Percentiles rank a stretch among this genome's conserved stretches.
These are phyloP conservation scores for Tolypocladium tundrense DNA, from an alignment of 2,329 filamentous ascomycete species.

Conservation along the genomic window DNA sequence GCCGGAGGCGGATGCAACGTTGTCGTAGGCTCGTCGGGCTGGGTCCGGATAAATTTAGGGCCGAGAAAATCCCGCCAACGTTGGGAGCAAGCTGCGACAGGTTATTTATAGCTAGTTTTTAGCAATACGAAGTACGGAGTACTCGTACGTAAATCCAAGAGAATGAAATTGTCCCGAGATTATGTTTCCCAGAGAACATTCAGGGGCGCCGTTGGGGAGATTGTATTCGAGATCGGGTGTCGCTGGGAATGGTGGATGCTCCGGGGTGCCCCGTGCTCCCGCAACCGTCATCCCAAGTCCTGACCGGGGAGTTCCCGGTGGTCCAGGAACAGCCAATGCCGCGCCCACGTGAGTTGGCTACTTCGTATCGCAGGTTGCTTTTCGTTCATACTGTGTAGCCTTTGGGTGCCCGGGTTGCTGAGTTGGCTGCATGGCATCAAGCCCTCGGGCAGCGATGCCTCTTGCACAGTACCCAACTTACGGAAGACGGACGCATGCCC, in stretches of 20 bases:
- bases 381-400: no score
- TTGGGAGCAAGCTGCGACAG: not conserved
- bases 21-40: not conserved
- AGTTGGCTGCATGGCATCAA: not conserved
- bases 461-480: not conserved
- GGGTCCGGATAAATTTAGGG: not conserved
- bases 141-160: not conserved
- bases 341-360: not conserved
- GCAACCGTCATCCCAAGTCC: not conserved
- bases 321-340: slow-evolving; percentile 2
- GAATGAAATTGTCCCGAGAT: not conserved
- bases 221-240: not conserved
- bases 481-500: not conserved
- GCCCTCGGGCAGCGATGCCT: not conserved
- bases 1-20: slow-evolving; percentile 8
- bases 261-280: not conserved
- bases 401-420: not conserved
- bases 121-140: not conserved
- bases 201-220: not conserved
- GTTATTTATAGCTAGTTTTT: not conserved
- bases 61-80: not conserved
- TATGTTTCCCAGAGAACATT: not conserved
- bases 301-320: not conserved
- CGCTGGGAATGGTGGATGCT: no score
- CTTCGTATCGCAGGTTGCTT: no score